Conservation (phyloP, 192 early-diverging fungal genomes). For the Funneliformis mosseae region DNA sequence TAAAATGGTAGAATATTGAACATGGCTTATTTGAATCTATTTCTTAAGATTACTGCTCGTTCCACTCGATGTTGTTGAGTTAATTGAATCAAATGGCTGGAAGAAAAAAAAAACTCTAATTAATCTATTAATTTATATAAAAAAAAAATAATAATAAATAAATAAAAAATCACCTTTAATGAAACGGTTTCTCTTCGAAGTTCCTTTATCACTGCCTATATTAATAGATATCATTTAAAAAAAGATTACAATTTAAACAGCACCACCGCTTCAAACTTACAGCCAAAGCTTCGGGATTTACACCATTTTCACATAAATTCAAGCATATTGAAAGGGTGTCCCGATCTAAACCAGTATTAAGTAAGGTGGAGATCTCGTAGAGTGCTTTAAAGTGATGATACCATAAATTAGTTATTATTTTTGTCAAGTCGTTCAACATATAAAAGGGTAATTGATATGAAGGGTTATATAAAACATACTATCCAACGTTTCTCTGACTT, state of each 20-base stretch:
- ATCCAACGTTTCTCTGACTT: constrained; percentile 47
- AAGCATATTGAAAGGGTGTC: constrained; percentile 75
- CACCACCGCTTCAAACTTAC: constrained; percentile 25
- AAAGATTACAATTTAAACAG: neutral
- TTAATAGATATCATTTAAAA: constrained; percentile 2
- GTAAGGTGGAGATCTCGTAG: constrained; percentile 70
- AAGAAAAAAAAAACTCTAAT: neutral
- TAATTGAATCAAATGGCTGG: neutral
- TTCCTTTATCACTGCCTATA: constrained; percentile 51
- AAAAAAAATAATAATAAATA: neutral
- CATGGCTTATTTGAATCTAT: neutral
- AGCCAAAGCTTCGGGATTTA: constrained; percentile 80
- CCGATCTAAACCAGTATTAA: constrained; percentile 74
- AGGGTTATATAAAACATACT: constrained; percentile 32
- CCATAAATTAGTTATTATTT: neutral
- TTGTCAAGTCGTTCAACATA: neutral
- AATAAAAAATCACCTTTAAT: constrained; percentile 21
- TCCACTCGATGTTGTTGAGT: neutral
- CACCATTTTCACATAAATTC: constrained; percentile 76
- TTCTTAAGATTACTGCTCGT: neutral
- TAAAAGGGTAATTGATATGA: too few relatives aligned
- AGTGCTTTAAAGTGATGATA: constrained; percentile 43
- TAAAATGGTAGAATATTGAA: neutral
- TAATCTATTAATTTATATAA: neutral
- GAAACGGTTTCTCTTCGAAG: constrained; percentile 45